Conservation (phyloP, 306 rosid species). For the Trichosanthes truncata region DNA sequence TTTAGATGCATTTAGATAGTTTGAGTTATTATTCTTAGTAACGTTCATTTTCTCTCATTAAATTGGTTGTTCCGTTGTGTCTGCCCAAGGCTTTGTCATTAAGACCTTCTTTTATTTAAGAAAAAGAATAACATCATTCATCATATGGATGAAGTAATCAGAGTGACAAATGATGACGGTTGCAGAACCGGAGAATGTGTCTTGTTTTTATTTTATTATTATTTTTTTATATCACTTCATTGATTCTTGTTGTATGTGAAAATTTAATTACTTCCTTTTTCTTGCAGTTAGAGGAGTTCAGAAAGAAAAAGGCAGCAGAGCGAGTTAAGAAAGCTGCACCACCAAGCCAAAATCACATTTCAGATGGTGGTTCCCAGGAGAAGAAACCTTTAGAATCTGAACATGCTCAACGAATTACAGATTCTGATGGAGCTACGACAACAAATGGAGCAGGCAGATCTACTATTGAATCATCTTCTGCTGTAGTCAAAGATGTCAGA, state of each 20-base stretch:
- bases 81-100: background rate
- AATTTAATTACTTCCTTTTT: constrained; percentile 2
- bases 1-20: background rate
- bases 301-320: constrained; percentile 87
- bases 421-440: constrained; percentile 54
- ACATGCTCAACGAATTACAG: constrained; percentile 32
- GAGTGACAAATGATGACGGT: background rate
- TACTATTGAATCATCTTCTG: constrained; percentile 25
- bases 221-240: background rate
- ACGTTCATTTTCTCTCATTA: background rate
- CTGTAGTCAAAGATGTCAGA: constrained; percentile 26
- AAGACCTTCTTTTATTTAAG: background rate
- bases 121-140: too few species aligned
- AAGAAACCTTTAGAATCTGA: constrained; percentile 58
- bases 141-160: background rate
- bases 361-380: constrained; percentile 37
- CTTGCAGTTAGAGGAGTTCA: constrained; percentile 88
- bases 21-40: background rate
- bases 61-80: background rate
- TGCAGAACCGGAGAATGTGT: background rate
- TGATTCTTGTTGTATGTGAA: background rate
- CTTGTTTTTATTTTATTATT: too few species aligned
- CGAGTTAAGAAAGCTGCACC: constrained; percentile 56
- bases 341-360: constrained; percentile 22
- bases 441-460: constrained; percentile 38